Conservation (phyloP, 345 rosid genomes). For the Eucalyptus leucophloia region DNA sequence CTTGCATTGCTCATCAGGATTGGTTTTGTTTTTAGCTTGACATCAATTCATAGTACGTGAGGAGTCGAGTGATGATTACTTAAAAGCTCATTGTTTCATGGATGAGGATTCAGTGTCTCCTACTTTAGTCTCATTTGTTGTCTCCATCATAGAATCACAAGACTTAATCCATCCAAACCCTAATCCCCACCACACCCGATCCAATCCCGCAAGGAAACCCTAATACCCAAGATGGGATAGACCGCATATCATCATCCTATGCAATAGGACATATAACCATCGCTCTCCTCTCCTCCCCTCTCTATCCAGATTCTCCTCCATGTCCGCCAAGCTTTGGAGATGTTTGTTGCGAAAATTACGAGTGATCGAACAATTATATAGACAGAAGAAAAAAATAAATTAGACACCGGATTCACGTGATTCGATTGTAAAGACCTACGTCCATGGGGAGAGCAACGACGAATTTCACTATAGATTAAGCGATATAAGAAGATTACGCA, state of each 20-base stretch:
- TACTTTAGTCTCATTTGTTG: background rate
- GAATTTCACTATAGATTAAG: too few species aligned
- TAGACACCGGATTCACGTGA: rapidly evolving
- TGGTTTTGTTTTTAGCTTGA: background rate
- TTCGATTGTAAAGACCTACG: too few species aligned
- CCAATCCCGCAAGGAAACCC: background rate
- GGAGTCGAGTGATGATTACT: background rate
- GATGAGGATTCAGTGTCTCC: background rate
- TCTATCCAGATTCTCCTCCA: background rate
- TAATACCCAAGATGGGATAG: background rate
- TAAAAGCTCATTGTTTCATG: background rate
- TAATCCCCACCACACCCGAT: background rate
- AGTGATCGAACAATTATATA: too few species aligned
- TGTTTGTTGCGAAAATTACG: too few species aligned
- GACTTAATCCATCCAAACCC: background rate
- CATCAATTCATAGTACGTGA: background rate
- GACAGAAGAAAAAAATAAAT: too few species aligned
- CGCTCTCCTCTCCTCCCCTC: background rate
- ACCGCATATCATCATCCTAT: background rate
- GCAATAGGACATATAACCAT: background rate
- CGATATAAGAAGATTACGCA: too few species aligned
- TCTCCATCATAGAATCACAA: background rate
- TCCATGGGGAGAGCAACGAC: too few species aligned
- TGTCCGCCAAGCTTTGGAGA: background rate
- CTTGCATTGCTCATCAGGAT: background rate